Conservation (phyloP, 2,329 filamentous ascomycete genomes). For the Sphaerulina vaccinii region DNA sequence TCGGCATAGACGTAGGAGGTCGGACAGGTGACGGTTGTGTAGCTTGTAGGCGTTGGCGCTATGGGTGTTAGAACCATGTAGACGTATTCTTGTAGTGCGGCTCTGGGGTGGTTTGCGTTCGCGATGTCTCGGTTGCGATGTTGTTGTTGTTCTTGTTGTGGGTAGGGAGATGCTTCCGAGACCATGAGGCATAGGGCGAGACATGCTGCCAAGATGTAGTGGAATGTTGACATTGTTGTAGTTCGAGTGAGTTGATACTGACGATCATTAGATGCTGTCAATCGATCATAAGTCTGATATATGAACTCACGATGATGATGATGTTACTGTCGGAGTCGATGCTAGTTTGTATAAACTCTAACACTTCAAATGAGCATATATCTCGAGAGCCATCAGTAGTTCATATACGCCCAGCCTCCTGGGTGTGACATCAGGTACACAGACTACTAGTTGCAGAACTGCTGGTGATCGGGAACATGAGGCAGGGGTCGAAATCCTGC, state of each 20-base stretch:
- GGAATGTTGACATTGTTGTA: background rate
- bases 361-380: background rate
- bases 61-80: slow-evolving; percentile 37
- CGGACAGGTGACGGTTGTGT: slow-evolving; percentile 7
- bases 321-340: background rate
- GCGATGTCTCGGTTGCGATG: background rate
- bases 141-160: background rate
- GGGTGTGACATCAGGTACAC: background rate
- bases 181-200: background rate
- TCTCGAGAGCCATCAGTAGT: background rate
- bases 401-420: background rate
- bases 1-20: slow-evolving; percentile 2
- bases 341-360: background rate
- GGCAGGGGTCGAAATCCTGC: background rate
- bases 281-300: background rate
- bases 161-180: background rate
- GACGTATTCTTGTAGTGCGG: background rate
- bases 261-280: background rate
- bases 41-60: background rate
- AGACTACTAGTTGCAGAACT: background rate
- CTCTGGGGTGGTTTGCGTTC: background rate
- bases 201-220: background rate
- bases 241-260: background rate
- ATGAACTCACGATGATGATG: background rate
- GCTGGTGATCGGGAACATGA: background rate